These are phyloP conservation scores for barrel medic (Medicago truncatula) DNA, from an alignment of 306 rosid genomes.

Conservation along the genomic window DNA sequence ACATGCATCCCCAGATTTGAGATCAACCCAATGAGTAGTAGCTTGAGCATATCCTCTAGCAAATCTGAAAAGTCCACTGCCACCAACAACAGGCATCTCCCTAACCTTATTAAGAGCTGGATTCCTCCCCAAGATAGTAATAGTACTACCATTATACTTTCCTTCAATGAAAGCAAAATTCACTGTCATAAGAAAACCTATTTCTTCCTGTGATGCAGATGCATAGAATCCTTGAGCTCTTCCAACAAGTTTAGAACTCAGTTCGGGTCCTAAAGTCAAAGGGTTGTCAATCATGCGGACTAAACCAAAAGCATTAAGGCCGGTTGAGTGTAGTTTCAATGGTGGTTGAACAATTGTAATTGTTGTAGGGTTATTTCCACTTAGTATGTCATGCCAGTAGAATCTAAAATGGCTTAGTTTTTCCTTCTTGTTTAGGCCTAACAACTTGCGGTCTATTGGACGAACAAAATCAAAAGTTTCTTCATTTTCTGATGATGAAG, in stretches of 20 bases:
- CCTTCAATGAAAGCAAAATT: constrained; percentile 64
- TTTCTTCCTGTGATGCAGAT: constrained; percentile 43
- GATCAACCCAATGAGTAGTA: constrained; percentile 25
- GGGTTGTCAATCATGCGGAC: constrained; percentile 43
- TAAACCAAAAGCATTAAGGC: constrained; percentile 36
- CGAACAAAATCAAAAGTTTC: constrained; percentile 37
- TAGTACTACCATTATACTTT: constrained; percentile 65
- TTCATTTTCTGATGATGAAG: neutral
- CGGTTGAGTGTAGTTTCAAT: constrained; percentile 3
- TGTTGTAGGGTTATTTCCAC: constrained; percentile 37
- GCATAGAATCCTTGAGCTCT: constrained; percentile 62
- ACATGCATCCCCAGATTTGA: constrained; percentile 45
- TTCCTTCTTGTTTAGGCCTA: constrained; percentile 44
- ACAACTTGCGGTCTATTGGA: constrained; percentile 33
- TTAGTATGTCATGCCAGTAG: constrained; percentile 62
- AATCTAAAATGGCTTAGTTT: constrained; percentile 59
- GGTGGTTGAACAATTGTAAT: constrained; percentile 26
- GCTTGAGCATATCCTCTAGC: constrained; percentile 64
- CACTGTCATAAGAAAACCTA: constrained; percentile 55
- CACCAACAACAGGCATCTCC: constrained; percentile 78
- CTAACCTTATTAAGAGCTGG: constrained; percentile 45
- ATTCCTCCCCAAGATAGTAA: constrained; percentile 62
- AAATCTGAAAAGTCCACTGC: constrained; percentile 74
- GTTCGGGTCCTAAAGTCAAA: constrained; percentile 44
- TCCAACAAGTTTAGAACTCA: constrained; percentile 50